Conservation (phyloP, 208 protist genomes). For the Porcisia deanei region DNA sequence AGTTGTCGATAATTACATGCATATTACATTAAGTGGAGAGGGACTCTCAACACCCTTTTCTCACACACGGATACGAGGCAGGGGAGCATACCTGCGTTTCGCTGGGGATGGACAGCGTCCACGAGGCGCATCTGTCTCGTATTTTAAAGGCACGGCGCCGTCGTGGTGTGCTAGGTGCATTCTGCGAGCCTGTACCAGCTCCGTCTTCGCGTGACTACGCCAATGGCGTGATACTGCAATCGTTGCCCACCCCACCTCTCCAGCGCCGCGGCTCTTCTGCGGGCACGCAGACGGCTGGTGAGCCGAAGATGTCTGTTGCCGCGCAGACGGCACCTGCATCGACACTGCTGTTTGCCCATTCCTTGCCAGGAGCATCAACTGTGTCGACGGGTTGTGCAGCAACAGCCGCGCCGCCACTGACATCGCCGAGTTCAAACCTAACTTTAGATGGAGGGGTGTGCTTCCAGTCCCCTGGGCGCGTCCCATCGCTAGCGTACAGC, state of each 20-base stretch:
- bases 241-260: constrained; percentile 6
- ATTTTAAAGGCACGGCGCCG: constrained; percentile 75
- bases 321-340: constrained; percentile 13
- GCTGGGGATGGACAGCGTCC: constrained; percentile 59
- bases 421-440: constrained; percentile 7
- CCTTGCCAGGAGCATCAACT: neutral
- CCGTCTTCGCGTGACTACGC: constrained; percentile 11
- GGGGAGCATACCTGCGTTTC: neutral
- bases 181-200: constrained; percentile 5
- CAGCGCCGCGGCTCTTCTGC: constrained; percentile 22
- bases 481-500: constrained; percentile 40
- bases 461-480: constrained; percentile 27
- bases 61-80: constrained; percentile 1
- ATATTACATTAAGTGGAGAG: neutral
- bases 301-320: neutral
- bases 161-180: constrained; percentile 53
- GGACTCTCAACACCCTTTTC: neutral
- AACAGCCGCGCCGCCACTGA: neutral
- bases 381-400: neutral
- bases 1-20: neutral
- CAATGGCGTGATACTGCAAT: constrained; percentile 5
- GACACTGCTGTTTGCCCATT: neutral
- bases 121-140: constrained; percentile 67
- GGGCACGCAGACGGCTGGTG: constrained; percentile 31
- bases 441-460: constrained; percentile 17